Base-by-base conservation (phyloP, 1,284 basidiomycete genomes). In the Boletellus dicymbophilus region DNA sequence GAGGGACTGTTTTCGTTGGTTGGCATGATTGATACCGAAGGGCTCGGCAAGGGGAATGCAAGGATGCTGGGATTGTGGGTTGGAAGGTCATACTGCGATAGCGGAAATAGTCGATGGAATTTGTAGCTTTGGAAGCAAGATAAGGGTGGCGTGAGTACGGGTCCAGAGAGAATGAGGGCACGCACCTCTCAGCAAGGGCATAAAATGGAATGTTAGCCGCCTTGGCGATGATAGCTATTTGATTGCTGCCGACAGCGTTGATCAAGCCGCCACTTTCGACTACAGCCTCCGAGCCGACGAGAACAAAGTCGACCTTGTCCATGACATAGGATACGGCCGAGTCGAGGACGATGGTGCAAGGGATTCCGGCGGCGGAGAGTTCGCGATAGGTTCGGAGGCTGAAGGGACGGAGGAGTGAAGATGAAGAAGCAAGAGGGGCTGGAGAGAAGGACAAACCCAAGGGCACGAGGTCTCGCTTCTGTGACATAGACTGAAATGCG, bases 401-500 rank as follows among this genome's bases (percentile, higher is more conserved):
- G 43, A 42, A n/a, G 42, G 2, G 46, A 25, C 21, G 30, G n/a
- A 31, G 58, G 21, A 51, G 50, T 39, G 46, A 50, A 31, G 42
- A 41, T 37, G 53, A 37, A 43, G 30, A 37, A 21, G 30, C 52
- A 48, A 47, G 46, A 73, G 36, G 48, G 2, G n/a, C n/a, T n/a
- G n/a, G n/a, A n/a, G 25, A 39, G 44, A 28, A 40, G 48, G 42
- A 49, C 80, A 55, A 67, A 90, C 90, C 92, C 83, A 58, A 90
- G 76, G 56, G 90, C 86, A 65, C 85, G 83, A 59, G 94, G 95
- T 57, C 94, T 80, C 31, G 93, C 92, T 80, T 98, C 94, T 48
- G 97, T 98, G 47, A 99, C 97, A 68, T 95, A 99, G 37, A 99
- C 96, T 62, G 90, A 92, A 71, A 99, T 94, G 48, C 95, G 81